Evolutionary conservation across 305 asterid species (phyloP).

Genomic region (Plantago coronopus): DNA sequence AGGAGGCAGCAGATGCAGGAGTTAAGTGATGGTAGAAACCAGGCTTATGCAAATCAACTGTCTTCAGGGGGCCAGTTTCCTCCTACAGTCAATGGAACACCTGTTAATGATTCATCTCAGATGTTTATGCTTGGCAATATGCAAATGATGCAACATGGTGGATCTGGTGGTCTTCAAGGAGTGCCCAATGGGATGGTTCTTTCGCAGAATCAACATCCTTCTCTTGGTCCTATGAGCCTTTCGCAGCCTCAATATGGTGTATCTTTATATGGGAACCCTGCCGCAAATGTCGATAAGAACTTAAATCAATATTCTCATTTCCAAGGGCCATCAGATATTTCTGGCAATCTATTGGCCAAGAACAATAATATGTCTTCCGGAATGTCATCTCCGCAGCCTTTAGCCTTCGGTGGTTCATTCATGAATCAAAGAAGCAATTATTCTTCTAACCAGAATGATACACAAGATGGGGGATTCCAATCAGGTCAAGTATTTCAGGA

Average conservation of each 20-base stretch:
- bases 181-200: conserved; percentile 46
- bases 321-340: conserved; percentile 42
- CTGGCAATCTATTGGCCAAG: conserved; percentile 13
- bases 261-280: conserved; percentile 37
- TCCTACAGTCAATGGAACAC: conserved; percentile 33
- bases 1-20: conserved; percentile 57
- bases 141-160: conserved; percentile 42
- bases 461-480: conserved; percentile 28
- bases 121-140: conserved; percentile 43
- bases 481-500: conserved; percentile 34
- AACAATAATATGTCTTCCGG: conserved; percentile 31
- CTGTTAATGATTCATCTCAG: conserved; percentile 41
- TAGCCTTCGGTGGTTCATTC: conserved; percentile 33
- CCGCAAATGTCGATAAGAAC: conserved; percentile 29
- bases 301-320: conserved; percentile 34
- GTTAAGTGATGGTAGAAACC: conserved; percentile 36
- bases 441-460: conserved; percentile 26
- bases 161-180: conserved; percentile 42
- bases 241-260: conserved; percentile 43
- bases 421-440: conserved; percentile 27
- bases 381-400: conserved; percentile 32
- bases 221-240: conserved; percentile 32
- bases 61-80: conserved; percentile 34
- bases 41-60: conserved; percentile 38
- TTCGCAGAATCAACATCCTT: conserved; percentile 47